Evolutionary conservation across 371 early-diverging fungal species (phyloP).

Genomic region (Syncephalastrum racemosum): DNA sequence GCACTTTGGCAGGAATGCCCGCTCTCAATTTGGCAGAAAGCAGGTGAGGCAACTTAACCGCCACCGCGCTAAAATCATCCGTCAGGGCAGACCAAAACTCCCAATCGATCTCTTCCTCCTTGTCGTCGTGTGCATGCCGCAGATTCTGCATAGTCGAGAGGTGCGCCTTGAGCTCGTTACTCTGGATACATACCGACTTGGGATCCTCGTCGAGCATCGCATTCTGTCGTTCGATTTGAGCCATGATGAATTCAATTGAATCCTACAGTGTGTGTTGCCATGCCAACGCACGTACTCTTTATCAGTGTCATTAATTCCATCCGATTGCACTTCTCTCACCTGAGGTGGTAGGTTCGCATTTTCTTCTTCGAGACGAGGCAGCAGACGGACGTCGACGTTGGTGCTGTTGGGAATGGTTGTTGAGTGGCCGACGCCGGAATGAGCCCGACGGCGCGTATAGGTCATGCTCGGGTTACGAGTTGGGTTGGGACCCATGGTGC

Average conservation of each 20-base stretch:
- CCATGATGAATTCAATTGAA: conserved; percentile 52
- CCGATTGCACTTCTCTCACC: conserved; percentile 18
- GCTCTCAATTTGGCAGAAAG: conserved; percentile 70
- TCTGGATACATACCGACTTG: conserved; percentile 55
- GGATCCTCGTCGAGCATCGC: conserved; percentile 56
- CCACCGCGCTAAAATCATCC: conserved; percentile 75
- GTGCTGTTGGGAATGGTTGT: not conserved
- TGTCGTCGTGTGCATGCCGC: conserved; percentile 23
- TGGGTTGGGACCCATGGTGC: conserved; percentile 31
- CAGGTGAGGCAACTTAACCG: conserved; percentile 60
- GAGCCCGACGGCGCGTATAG: conserved; percentile 28
- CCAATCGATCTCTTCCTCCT: conserved; percentile 68
- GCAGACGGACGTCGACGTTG: conserved; percentile 28
- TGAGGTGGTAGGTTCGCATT: conserved; percentile 41
- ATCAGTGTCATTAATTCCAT: not conserved
- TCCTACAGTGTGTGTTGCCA: conserved; percentile 23
- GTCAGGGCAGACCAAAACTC: conserved; percentile 94
- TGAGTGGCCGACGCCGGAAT: conserved; percentile 15
- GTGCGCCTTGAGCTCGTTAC: conserved; percentile 53
- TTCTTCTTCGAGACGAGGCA: conserved; percentile 46
- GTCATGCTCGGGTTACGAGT: conserved; percentile 43
- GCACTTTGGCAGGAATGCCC: conserved; percentile 83
- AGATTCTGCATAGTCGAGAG: conserved; percentile 52
- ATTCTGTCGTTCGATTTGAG: conserved; percentile 57
- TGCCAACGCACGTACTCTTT: not conserved